Conservation (phyloP, 1,139 yeast genomes). For the Saccharomycopsis phalli region DNA sequence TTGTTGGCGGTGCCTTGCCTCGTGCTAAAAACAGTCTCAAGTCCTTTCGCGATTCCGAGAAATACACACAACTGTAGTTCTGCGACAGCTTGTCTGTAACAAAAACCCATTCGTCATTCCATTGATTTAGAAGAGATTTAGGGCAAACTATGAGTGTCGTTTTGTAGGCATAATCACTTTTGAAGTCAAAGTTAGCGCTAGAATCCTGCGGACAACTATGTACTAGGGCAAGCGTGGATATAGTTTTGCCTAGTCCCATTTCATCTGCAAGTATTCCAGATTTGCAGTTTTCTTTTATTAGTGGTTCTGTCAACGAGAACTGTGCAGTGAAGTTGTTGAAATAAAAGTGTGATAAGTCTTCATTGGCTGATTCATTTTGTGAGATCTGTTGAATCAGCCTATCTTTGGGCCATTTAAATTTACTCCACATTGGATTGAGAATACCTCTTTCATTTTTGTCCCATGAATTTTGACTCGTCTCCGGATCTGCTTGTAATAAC, state of each 20-base stretch:
- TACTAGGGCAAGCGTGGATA: slow-evolving; percentile 52
- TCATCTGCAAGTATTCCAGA: slow-evolving; percentile 84
- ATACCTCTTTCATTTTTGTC: slow-evolving; percentile 35
- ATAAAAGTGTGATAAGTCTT: slow-evolving; percentile 30
- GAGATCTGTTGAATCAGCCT: slow-evolving; percentile 27
- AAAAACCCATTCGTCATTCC: slow-evolving; percentile 70
- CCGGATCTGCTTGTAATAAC: slow-evolving; percentile 22
- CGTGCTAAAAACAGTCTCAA: slow-evolving; percentile 34
- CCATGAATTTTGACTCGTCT: slow-evolving; percentile 7
- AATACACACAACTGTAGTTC: slow-evolving; percentile 51
- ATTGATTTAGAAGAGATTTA: slow-evolving; percentile 81
- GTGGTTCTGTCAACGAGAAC: slow-evolving; percentile 59
- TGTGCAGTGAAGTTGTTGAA: slow-evolving; percentile 82
- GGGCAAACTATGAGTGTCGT: slow-evolving; percentile 84
- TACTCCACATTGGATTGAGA: slow-evolving; percentile 83
- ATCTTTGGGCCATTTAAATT: slow-evolving; percentile 63
- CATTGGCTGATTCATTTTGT: slow-evolving; percentile 2
- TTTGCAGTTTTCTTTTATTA: slow-evolving; percentile 35
- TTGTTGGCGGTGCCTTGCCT: slow-evolving; percentile 49
- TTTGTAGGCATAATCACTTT: slow-evolving; percentile 46
- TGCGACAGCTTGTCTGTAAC: slow-evolving; percentile 42
- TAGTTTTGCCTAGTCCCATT: slow-evolving; percentile 82
- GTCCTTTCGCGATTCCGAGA: slow-evolving; percentile 55
- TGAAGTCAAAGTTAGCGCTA: too few relatives aligned
- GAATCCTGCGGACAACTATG: slow-evolving; percentile 3